These are phyloP conservation scores for Aspergillus tanneri DNA, from an alignment of 2,329 filamentous ascomycete species.

Conservation along the genomic window DNA sequence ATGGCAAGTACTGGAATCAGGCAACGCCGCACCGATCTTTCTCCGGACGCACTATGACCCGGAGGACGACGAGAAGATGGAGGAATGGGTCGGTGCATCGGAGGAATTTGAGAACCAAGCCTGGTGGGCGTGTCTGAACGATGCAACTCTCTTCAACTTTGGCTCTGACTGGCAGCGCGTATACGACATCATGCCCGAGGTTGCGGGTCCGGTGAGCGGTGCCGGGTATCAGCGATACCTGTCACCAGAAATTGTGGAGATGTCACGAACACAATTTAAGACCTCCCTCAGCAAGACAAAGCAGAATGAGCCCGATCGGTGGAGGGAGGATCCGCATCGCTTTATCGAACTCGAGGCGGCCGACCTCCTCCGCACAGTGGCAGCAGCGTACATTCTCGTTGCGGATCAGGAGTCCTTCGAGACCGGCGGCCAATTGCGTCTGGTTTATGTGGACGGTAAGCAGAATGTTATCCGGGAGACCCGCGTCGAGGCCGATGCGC, in stretches of 20 bases:
- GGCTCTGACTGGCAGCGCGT: slow-evolving; percentile 8
- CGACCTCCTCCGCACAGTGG: neutral
- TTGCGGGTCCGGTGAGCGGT: too few species aligned
- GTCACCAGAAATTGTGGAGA: neutral
- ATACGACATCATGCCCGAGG: slow-evolving; percentile 11
- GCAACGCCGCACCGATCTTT: slow-evolving; percentile 1
- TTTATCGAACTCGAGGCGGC: slow-evolving; percentile 6
- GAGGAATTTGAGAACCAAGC: slow-evolving; percentile 3
- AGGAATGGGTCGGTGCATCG: slow-evolving; percentile 3
- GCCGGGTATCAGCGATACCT: neutral
- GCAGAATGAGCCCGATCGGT: slow-evolving; percentile 1
- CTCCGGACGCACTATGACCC: slow-evolving; percentile 11
- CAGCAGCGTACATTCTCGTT: slow-evolving; percentile 7
- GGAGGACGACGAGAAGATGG: slow-evolving; percentile 7
- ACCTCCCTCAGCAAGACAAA: neutral
- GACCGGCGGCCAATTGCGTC: slow-evolving; percentile 5
- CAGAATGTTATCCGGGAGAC: slow-evolving; percentile 11
- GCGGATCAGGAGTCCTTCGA: too few species aligned
- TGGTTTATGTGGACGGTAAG: slow-evolving; percentile 11
- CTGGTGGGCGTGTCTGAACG: slow-evolving; percentile 11
- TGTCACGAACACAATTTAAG: neutral
- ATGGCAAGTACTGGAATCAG: neutral
- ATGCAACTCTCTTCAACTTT: slow-evolving; percentile 9
- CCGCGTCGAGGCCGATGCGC: too few species aligned
- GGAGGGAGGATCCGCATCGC: neutral